Evolutionary conservation across 2,329 filamentous ascomycete species (phyloP).

Genomic region (Aquanectria penicillioides): DNA sequence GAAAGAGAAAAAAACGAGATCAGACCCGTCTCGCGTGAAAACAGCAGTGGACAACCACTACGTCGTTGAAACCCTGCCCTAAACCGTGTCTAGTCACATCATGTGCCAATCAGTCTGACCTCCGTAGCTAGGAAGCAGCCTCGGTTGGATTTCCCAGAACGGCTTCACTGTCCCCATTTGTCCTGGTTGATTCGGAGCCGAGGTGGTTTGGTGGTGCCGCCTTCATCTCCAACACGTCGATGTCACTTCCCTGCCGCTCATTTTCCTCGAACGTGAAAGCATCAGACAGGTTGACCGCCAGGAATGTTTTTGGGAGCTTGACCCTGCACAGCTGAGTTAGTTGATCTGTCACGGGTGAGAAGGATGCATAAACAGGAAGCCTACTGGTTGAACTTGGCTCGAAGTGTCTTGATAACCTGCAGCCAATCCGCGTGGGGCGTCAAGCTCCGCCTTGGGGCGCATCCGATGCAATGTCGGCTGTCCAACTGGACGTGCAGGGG

Average conservation of each 20-base stretch:
- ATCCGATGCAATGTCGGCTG: slow-evolving; percentile 95
- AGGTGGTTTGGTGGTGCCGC: slow-evolving; percentile 44
- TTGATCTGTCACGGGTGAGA: slow-evolving; percentile 13
- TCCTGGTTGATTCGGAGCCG: slow-evolving; percentile 30
- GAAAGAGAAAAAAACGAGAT: slow-evolving; percentile 2
- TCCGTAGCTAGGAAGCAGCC: slow-evolving; percentile 31
- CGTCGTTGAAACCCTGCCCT: slow-evolving; percentile 12
- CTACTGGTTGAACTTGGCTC: slow-evolving; percentile 94
- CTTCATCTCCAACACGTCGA: slow-evolving; percentile 61
- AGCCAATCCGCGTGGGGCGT: slow-evolving; percentile 96
- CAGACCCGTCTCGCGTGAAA: background rate
- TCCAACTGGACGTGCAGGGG: slow-evolving; percentile 96
- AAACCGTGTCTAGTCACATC: slow-evolving; percentile 17
- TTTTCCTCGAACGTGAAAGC: slow-evolving; percentile 69
- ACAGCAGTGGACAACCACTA: background rate
- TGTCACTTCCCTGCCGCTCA: slow-evolving; percentile 61
- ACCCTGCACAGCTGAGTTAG: slow-evolving; percentile 57
- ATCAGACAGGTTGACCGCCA: slow-evolving; percentile 72
- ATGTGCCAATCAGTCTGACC: slow-evolving; percentile 12
- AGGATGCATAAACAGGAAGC: slow-evolving; percentile 46
- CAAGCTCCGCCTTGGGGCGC: slow-evolving; percentile 87
- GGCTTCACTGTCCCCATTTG: slow-evolving; percentile 20
- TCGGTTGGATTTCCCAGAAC: slow-evolving; percentile 30
- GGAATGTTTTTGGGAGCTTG: slow-evolving; percentile 73
- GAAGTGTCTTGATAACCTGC: slow-evolving; percentile 92